phyloP scores from a whole-genome alignment of 2,329 filamentous ascomycete species.

The Sclerotinia sclerotiorum region DNA sequence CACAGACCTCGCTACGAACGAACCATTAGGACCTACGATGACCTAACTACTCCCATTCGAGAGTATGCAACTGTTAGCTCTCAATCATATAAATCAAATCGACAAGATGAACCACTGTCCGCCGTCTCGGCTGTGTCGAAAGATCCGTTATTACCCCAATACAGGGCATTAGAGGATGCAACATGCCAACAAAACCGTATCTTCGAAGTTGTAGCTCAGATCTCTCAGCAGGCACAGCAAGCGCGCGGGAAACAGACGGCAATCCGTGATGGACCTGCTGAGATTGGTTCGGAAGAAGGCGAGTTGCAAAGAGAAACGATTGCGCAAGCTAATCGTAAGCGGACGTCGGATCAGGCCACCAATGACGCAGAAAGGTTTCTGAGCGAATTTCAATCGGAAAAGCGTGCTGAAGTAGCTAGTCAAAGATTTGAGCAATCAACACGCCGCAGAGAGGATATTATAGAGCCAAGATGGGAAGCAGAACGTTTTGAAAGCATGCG shows the following conservation, averaged over 20 bases:
- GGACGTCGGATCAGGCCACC: constrained; percentile 36
- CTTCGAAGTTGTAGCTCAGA: constrained; percentile 36
- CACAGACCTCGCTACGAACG: constrained; percentile 30
- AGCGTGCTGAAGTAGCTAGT: neutral
- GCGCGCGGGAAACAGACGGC: constrained; percentile 28
- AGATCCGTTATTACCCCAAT: neutral
- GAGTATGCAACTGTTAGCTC: constrained; percentile 29
- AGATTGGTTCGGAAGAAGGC: constrained; percentile 43
- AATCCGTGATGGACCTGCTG: constrained; percentile 30
- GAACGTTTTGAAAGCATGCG: constrained; percentile 26
- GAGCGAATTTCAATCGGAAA: constrained; percentile 40
- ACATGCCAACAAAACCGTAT: constrained; percentile 33
- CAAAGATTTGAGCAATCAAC: constrained; percentile 22
- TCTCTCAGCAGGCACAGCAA: constrained; percentile 36
- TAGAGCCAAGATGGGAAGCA: constrained; percentile 28
- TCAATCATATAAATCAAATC: constrained; percentile 28
- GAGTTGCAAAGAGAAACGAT: constrained; percentile 36
- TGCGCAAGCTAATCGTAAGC: constrained; percentile 19
- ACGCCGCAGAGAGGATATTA: constrained; percentile 25
- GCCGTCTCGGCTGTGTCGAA: neutral
- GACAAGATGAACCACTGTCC: constrained; percentile 22
- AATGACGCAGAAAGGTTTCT: constrained; percentile 44
- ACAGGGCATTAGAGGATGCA: constrained; percentile 28
- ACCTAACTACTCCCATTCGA: constrained; percentile 22
- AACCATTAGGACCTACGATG: constrained; percentile 28